These are phyloP conservation scores for Picea sitchensis DNA, from an alignment of 75 land plant genomes.

Conservation along the genomic window DNA sequence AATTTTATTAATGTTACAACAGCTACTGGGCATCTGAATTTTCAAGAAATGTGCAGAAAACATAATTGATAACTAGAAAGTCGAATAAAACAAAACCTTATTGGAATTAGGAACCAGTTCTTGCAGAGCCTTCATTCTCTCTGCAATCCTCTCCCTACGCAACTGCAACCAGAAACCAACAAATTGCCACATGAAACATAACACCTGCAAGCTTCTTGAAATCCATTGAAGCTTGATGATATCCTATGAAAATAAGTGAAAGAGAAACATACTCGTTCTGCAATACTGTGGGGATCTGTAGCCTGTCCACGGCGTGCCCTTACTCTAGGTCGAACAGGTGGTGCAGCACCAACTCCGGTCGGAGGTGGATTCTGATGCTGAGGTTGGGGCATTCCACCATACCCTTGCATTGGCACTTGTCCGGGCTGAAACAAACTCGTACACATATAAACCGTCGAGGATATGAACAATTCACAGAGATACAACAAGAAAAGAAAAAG, in stretches of 20 bases:
- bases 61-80: no score
- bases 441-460: neutral
- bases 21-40: no score
- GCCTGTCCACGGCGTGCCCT: conserved; percentile 57
- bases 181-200: no score
- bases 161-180: conserved; percentile 39
- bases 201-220: no score
- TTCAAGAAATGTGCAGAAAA: no score
- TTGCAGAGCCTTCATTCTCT: conserved; percentile 84
- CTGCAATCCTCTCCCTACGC: conserved; percentile 84
- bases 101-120: conserved; percentile 84
- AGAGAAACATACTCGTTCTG: conserved; percentile 31
- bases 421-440: neutral
- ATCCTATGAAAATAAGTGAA: no score
- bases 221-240: no score
- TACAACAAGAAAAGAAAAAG: neutral
- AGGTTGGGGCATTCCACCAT: conserved; percentile 3
- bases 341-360: conserved; percentile 5
- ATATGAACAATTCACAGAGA: neutral
- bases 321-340: conserved; percentile 39
- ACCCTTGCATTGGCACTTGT: conserved; percentile 14
- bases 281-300: conserved; percentile 52
- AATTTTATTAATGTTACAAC: no score
- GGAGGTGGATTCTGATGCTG: conserved; percentile 9
- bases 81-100: conserved; percentile 39